Conservation (phyloP, 441 rosid genomes). For the Populus hybrid region DNA sequence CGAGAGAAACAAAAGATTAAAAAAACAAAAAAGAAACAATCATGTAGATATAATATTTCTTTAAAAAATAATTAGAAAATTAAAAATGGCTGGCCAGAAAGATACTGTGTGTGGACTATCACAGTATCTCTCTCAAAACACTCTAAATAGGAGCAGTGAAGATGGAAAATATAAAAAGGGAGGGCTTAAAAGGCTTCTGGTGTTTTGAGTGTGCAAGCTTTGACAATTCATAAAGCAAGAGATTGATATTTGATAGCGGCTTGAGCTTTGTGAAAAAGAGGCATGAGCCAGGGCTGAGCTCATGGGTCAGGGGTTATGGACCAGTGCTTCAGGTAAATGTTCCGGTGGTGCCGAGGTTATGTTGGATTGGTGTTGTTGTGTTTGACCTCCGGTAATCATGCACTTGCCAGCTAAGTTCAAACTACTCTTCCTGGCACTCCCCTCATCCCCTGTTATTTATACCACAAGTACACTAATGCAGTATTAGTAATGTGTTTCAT, state of each 20-base stretch:
- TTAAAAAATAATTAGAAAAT: not conserved
- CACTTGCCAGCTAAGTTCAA: conserved; percentile 33
- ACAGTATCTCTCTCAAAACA: not conserved
- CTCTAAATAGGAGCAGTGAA: not conserved
- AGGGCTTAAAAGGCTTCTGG: conserved; percentile 12
- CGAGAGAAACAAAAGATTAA: conserved; percentile 6
- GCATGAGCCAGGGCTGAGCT: not conserved
- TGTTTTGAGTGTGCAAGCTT: conserved; percentile 21
- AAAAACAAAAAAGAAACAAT: conserved; percentile 2
- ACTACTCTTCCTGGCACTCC: conserved; percentile 7
- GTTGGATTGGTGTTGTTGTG: not conserved
- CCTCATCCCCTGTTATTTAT: not conserved
- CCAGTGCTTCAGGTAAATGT: conserved; percentile 12
- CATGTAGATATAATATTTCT: not conserved
- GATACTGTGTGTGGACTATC: conserved; percentile 9
- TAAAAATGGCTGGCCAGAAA: not conserved
- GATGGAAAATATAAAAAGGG: not conserved
- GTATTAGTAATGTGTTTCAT: not conserved
- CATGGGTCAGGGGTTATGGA: not conserved
- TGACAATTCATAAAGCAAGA: conserved; percentile 28
- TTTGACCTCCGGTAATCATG: conserved; percentile 38
- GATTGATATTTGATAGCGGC: not conserved
- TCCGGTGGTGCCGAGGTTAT: conserved; percentile 7
- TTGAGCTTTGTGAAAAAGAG: not conserved
- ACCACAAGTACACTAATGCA: not conserved